Percentiles rank a stretch among this genome's conserved stretches.
phyloP scores from a whole-genome alignment of 1,284 basidiomycete species.

The Apiotrichum brassicae region DNA sequence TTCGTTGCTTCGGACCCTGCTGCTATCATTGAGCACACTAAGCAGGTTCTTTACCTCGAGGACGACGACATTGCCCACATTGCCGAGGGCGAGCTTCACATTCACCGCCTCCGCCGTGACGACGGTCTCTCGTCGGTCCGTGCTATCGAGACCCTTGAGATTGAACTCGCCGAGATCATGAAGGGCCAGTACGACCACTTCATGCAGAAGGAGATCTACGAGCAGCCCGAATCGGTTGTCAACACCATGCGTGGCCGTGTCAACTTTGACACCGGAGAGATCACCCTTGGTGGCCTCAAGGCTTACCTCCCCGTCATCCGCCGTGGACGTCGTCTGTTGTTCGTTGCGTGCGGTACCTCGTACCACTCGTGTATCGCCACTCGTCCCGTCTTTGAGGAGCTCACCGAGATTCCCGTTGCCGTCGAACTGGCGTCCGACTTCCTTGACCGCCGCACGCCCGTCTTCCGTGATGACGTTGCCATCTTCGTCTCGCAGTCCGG shows the following conservation, averaged over 20 bases:
- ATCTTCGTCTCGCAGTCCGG: conserved; percentile 97
- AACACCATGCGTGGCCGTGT: conserved; percentile 99
- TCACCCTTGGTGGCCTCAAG: conserved; percentile 92
- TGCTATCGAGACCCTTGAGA: conserved; percentile 96
- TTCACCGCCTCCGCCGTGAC: conserved; percentile 92
- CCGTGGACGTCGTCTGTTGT: conserved; percentile 88
- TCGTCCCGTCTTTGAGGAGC: conserved; percentile 95
- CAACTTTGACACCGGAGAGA: conserved; percentile 90
- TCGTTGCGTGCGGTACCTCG: conserved; percentile 94
- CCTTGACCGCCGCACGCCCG: conserved; percentile 96
- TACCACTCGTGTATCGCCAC: conserved; percentile 93
- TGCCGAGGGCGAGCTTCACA: conserved; percentile 92
- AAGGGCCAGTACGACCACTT: conserved; percentile 99
- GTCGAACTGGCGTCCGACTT: conserved; percentile 98
- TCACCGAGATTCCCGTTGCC: conserved; percentile 97
- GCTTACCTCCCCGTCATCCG: conserved; percentile 94
- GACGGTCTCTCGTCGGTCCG: conserved; percentile 73
- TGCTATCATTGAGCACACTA: conserved; percentile 97
- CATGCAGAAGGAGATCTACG: conserved; percentile 99
- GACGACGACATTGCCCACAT: conserved; percentile 99
- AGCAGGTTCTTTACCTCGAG: conserved; percentile 96
- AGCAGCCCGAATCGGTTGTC: conserved; percentile 98
- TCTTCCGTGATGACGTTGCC: conserved; percentile 98
- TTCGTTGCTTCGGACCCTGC: conserved; percentile 97
- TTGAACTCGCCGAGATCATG: conserved; percentile 99